A percentile compares a stretch with the other conserved stretches of the same genome.
phyloP scores from a whole-genome alignment of 345 rosid genomes.

The Melaleuca alternifolia region DNA sequence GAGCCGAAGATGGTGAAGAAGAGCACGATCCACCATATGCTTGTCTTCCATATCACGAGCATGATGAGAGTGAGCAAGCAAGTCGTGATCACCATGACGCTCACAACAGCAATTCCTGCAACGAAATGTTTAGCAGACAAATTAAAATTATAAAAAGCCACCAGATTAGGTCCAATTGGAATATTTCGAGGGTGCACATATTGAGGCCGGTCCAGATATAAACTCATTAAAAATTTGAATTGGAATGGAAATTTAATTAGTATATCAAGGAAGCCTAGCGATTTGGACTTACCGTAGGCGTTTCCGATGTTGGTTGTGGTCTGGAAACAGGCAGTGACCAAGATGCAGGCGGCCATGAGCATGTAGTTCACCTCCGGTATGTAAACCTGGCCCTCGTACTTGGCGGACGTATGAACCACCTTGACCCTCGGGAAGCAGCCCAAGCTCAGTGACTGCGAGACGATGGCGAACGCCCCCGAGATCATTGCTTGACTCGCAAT shows the following conservation, averaged over 20 bases:
- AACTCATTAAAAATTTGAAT: no score
- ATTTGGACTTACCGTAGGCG: slow-evolving; percentile 47
- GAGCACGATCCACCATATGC: slow-evolving; percentile 16
- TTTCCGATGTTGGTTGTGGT: slow-evolving; percentile 55
- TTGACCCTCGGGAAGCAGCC: slow-evolving; percentile 74
- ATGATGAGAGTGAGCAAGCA: slow-evolving; percentile 50
- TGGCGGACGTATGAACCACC: slow-evolving; percentile 64
- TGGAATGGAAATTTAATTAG: background rate
- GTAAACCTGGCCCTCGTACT: slow-evolving; percentile 72
- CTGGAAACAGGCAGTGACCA: slow-evolving; percentile 33
- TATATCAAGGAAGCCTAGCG: background rate
- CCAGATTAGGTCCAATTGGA: background rate
- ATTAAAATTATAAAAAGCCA: background rate
- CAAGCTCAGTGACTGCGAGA: slow-evolving; percentile 50
- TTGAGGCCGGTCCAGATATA: no score
- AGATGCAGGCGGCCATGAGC: slow-evolving; percentile 60
- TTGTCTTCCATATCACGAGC: slow-evolving; percentile 65
- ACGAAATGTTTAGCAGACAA: background rate
- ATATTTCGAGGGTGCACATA: no score
- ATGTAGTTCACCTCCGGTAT: slow-evolving; percentile 75
- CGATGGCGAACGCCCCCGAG: slow-evolving; percentile 55
- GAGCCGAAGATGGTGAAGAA: slow-evolving; percentile 25
- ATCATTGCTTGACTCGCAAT: slow-evolving; percentile 89
- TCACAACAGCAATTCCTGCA: slow-evolving; percentile 58
- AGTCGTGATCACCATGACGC: slow-evolving; percentile 62